Evolutionary conservation across 2,329 filamentous ascomycete genomes (phyloP).

Genomic region (Arthrobotrys entomopaga): DNA sequence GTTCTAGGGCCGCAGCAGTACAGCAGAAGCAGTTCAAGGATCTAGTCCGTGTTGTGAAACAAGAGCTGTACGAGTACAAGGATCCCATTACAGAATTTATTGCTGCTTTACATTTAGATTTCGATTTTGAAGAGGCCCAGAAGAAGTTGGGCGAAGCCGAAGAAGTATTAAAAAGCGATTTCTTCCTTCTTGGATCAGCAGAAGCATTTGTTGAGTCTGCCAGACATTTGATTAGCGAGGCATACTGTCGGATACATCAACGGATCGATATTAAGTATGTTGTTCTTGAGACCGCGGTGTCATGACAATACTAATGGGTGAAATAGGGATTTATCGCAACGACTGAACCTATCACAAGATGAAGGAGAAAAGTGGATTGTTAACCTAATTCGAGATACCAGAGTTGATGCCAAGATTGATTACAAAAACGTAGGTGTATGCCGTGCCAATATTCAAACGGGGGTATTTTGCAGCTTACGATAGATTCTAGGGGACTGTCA

Average conservation of each 20-base stretch:
- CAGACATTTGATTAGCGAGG: slow-evolving; percentile 95
- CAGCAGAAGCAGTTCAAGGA: slow-evolving; percentile 99
- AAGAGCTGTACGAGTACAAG: slow-evolving; percentile 96
- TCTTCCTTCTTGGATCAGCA: slow-evolving; percentile 87
- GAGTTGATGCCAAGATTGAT: slow-evolving; percentile 98
- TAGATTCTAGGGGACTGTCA: slow-evolving; percentile 76
- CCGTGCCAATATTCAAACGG: neutral
- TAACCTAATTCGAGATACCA: slow-evolving; percentile 96
- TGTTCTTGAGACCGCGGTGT: neutral
- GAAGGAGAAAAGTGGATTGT: slow-evolving; percentile 99
- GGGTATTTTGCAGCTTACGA: slow-evolving; percentile 14
- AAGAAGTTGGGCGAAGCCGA: slow-evolving; percentile 86
- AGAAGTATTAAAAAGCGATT: slow-evolving; percentile 89
- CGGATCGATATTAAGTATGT: slow-evolving; percentile 89
- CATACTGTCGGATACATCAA: slow-evolving; percentile 99
- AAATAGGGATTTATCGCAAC: slow-evolving; percentile 80
- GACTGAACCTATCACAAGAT: slow-evolving; percentile 88
- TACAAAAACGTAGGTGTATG: slow-evolving; percentile 75
- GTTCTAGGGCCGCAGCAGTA: slow-evolving; percentile 76
- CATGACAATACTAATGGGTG: slow-evolving; percentile 54
- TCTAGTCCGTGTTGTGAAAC: slow-evolving; percentile 90
- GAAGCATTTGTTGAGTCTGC: slow-evolving; percentile 94
- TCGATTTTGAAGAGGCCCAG: slow-evolving; percentile 97
- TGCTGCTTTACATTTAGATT: slow-evolving; percentile 93
- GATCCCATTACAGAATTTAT: slow-evolving; percentile 97